A percentile compares a stretch with the other conserved stretches of the same genome.
phyloP scores from a whole-genome alignment of 2,329 filamentous ascomycete species.

The Colletotrichum lini region DNA sequence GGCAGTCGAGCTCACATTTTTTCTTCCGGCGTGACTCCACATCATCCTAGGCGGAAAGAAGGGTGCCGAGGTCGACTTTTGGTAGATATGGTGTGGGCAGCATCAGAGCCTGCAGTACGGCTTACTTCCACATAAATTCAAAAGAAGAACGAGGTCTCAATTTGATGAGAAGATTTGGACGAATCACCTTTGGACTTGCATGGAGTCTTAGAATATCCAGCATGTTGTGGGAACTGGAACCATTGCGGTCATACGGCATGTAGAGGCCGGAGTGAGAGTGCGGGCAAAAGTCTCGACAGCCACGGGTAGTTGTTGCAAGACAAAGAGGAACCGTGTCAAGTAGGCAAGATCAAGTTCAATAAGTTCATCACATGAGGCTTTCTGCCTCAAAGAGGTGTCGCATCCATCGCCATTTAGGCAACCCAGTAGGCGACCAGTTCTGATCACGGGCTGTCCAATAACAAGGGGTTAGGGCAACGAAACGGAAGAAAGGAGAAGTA shows the following conservation, averaged over 20 bases:
- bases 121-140: background rate
- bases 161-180: conserved; percentile 23
- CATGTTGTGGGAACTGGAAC: conserved; percentile 9
- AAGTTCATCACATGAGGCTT: background rate
- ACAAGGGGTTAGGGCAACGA: no score
- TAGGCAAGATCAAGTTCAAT: background rate
- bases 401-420: no score
- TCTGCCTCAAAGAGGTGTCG: no score
- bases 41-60: background rate
- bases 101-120: fast-evolving
- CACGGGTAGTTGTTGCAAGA: background rate
- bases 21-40: conserved; percentile 36
- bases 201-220: background rate
- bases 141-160: background rate
- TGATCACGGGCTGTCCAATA: no score
- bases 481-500: no score
- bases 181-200: conserved; percentile 3
- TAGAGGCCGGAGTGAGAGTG: conserved; percentile 6
- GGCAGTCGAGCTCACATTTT: conserved; percentile 50
- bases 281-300: background rate
- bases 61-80: no score
- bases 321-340: background rate
- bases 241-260: background rate
- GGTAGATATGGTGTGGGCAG: background rate
- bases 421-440: no score